Percentiles rank a stretch among this genome's conserved stretches.
Conservation (phyloP, 1,284 basidiomycete species). For the Vanrija sp. region DNA sequence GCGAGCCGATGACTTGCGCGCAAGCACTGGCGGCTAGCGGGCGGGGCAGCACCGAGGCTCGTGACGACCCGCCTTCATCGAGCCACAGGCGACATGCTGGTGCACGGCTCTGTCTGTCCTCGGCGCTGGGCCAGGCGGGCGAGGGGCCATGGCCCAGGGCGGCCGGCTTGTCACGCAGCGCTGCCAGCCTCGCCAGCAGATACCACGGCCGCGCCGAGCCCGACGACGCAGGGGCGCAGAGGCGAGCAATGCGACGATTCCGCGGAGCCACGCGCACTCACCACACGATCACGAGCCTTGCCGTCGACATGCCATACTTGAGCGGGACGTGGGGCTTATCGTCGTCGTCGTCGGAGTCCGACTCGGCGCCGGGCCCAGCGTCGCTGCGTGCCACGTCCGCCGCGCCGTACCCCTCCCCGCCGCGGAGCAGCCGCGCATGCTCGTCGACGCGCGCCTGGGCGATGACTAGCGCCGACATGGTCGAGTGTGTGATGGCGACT, state of each 20-base stretch:
- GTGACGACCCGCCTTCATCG: too few species aligned
- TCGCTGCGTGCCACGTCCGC: too few species aligned
- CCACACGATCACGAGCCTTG: constrained; percentile 24
- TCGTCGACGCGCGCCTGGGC: too few species aligned
- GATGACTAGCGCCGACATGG: constrained; percentile 10
- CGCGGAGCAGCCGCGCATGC: background rate
- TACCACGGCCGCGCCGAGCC: background rate
- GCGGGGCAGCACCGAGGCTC: too few species aligned
- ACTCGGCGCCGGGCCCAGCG: background rate
- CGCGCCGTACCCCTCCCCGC: background rate
- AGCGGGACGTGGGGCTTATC: constrained; percentile 12
- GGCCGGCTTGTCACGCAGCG: background rate
- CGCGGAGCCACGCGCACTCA: background rate
- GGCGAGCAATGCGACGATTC: too few species aligned
- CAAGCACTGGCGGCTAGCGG: too few species aligned
- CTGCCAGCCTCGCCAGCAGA: background rate
- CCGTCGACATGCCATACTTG: constrained; percentile 22
- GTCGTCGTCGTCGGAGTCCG: background rate
- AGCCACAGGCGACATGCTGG: too few species aligned
- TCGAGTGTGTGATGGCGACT: background rate
- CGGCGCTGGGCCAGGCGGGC: too few species aligned
- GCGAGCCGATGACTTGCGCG: too few species aligned
- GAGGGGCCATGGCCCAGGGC: too few species aligned
- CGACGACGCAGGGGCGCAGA: too few species aligned
- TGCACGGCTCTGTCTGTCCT: too few species aligned